Evolutionary conservation across 169 alveolate species (phyloP).

Genomic region (Neospora caninum): DNA sequence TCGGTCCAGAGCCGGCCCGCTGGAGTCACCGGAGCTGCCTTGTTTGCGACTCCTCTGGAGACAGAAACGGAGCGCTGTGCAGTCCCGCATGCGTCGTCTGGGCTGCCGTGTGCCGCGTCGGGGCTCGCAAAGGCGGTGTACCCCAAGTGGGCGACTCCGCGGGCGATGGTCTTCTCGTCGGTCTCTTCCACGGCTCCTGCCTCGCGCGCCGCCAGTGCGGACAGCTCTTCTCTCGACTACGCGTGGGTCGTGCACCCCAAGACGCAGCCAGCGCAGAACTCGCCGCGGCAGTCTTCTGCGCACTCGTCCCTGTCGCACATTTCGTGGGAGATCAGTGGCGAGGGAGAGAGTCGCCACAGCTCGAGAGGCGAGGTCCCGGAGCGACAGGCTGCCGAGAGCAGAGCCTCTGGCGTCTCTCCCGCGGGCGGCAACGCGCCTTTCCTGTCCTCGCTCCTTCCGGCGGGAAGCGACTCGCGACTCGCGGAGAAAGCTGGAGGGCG

Average conservation of each 20-base stretch:
- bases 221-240: not conserved
- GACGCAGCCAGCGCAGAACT: not conserved
- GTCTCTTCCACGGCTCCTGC: not conserved
- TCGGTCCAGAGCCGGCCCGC: not conserved
- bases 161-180: not conserved
- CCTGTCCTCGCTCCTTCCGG: not conserved
- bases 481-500: not conserved
- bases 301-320: not conserved
- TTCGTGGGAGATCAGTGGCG: not conserved
- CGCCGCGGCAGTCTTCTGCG: not conserved
- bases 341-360: not conserved
- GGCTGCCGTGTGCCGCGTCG: too few relatives aligned
- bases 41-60: too few relatives aligned
- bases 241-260: not conserved
- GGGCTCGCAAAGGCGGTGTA: not conserved
- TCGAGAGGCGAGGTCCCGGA: not conserved
- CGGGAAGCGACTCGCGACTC: too few relatives aligned
- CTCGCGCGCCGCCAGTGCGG: not conserved
- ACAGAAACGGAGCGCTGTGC: too few relatives aligned
- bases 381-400: too few relatives aligned
- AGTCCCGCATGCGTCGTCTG: too few relatives aligned
- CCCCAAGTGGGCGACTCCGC: not conserved
- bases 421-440: not conserved
- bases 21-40: too few relatives aligned
- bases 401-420: too few relatives aligned